Evolutionary conservation across 352 stramenopile genomes (phyloP), one percentile per base, ranked within the genome.

Genomic region (Phytophthora pinifolia): DNA sequence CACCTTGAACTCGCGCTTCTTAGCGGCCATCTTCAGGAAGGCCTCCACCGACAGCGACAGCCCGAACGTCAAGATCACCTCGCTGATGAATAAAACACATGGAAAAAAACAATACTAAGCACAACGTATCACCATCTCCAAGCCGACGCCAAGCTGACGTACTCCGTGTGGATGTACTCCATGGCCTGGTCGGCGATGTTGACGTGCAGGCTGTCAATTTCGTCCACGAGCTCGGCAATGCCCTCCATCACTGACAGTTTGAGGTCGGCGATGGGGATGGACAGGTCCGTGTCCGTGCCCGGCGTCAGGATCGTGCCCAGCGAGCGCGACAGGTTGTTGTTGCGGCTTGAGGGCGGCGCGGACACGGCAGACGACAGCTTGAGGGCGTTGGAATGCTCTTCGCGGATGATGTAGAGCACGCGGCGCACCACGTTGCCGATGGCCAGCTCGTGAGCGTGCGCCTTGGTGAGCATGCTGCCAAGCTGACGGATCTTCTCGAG

Each of bases 1-100:
- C 14, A 98, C 96, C 65, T 98, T 96, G 65, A 99, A 99, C 35
- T 96, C 79, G n/a, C 89, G 93, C 72, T 96, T 96, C 63, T 92
- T 94, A 18, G 81, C 79, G 0, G 89, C 89, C 14, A 71, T 91
- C 59, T 95, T 92, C 33, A 97, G 64, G 54, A 97, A 97, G 27
- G 90, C 78, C 48, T 97, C 87, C 0, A 98, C 86, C 0, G 92
- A 98, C 52, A 86, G 86, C 7, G 88, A 98, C 47, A 88, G 63
- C 9, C 93, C 94, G 70, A 96, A 98, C n/a, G 93, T 98, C 57
- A 99, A 52, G 62, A 99, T 98, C 36, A 98, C 88, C 65, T 98
- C 96, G 51, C 84, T 94, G 47, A 30, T 42, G 57, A 38, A 31
- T 20, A 18, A 50, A 18, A 58, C 6, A 30, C 9, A 56, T 25